A percentile compares a stretch with the other conserved stretches of the same genome.
Conservation (phyloP, 306 rosid genomes). For the Macrotyloma uniflorum region DNA sequence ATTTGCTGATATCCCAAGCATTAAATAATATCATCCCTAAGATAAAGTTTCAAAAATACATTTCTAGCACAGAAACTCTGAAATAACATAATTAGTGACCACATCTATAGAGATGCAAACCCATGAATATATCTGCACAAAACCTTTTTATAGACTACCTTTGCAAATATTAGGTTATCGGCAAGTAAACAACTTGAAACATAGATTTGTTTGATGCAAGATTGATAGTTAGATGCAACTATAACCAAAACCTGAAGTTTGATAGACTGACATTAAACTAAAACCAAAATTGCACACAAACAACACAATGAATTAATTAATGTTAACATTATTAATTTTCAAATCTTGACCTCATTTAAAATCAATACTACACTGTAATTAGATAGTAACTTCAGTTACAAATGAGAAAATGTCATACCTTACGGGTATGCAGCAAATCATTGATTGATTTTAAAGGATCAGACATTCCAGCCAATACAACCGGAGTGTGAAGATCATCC, state of each 20-base stretch:
- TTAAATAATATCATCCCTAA: slow-evolving; percentile 16
- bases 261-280: background rate
- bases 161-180: background rate
- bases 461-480: slow-evolving; percentile 77
- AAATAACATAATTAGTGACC: slow-evolving; percentile 6
- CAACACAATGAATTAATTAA: background rate
- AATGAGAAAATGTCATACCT: slow-evolving; percentile 53
- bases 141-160: slow-evolving; percentile 14
- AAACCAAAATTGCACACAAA: background rate
- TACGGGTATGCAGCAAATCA: slow-evolving; percentile 84
- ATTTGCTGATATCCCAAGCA: background rate
- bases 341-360: slow-evolving; percentile 13
- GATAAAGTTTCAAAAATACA: slow-evolving; percentile 22
- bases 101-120: slow-evolving; percentile 5
- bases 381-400: background rate
- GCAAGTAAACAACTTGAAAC: background rate
- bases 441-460: slow-evolving; percentile 86
- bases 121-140: slow-evolving; percentile 18
- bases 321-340: background rate
- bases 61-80: background rate
- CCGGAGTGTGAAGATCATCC: slow-evolving; percentile 92
- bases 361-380: slow-evolving; percentile 2
- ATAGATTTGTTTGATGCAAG: background rate
- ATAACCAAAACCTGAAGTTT: background rate
- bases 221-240: background rate